These are phyloP conservation scores for Candida tibetensis DNA, from an alignment of 805 yeast genomes.

Conservation along the genomic window DNA sequence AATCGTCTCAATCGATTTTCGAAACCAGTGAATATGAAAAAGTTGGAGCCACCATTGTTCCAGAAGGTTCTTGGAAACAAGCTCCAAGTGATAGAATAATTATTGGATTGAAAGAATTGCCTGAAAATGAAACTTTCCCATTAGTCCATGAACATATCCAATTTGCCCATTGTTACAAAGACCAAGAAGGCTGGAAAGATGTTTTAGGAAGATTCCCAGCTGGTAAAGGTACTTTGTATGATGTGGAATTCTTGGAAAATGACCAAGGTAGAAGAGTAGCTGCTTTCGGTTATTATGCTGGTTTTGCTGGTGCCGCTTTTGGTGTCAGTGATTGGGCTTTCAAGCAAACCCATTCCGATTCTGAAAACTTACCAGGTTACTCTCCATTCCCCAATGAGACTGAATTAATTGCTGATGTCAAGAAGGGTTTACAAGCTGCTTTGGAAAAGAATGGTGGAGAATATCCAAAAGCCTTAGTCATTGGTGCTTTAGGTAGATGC, in stretches of 20 bases:
- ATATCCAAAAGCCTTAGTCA: constrained; percentile 78
- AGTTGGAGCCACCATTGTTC: constrained; percentile 86
- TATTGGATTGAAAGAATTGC: constrained; percentile 92
- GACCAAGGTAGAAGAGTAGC: constrained; percentile 98
- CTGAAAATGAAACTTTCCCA: constrained; percentile 87
- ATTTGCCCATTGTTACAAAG: constrained; percentile 97
- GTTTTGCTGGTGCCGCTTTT: constrained; percentile 99
- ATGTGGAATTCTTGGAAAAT: constrained; percentile 90
- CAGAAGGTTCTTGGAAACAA: constrained; percentile 86
- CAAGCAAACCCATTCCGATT: constrained; percentile 70
- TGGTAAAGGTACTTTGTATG: constrained; percentile 90
- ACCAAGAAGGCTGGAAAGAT: constrained; percentile 96
- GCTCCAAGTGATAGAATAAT: constrained; percentile 92
- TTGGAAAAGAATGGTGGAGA: constrained; percentile 55
- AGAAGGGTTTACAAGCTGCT: constrained; percentile 55
- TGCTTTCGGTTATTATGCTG: constrained; percentile 99
- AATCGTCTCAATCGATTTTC: constrained; percentile 81
- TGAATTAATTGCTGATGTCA: constrained; percentile 70
- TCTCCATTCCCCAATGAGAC: constrained; percentile 79
- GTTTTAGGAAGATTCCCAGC: constrained; percentile 85
- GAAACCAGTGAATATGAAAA: constrained; percentile 67
- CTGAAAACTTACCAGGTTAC: constrained; percentile 73
- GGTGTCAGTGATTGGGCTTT: constrained; percentile 94
- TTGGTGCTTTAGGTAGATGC: constrained; percentile 98
- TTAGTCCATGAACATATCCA: constrained; percentile 94